Evolutionary conservation across 371 early-diverging fungal species (phyloP).

Genomic region (Zancudomyces culisetae): DNA sequence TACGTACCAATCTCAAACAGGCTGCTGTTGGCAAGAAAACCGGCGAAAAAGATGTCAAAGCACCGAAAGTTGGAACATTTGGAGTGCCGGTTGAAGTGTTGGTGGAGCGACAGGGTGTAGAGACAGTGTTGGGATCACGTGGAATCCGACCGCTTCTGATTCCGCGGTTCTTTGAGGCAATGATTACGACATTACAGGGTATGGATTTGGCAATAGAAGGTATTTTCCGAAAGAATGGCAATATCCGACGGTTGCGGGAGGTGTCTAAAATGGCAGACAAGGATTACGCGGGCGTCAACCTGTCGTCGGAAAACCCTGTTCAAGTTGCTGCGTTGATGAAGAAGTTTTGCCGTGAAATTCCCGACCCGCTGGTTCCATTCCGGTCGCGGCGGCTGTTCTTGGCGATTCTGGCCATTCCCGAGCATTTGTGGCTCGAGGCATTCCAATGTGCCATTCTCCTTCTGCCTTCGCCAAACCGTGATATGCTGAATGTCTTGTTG

Average conservation of each 20-base stretch:
- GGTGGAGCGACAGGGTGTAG: slow-evolving; percentile 63
- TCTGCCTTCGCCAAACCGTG: slow-evolving; percentile 76
- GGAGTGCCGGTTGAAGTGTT: slow-evolving; percentile 76
- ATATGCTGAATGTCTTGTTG: slow-evolving; percentile 71
- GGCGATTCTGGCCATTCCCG: slow-evolving; percentile 19
- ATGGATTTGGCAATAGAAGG: slow-evolving; percentile 86
- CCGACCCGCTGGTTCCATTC: slow-evolving; percentile 84
- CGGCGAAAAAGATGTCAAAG: slow-evolving; percentile 14
- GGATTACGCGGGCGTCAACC: slow-evolving; percentile 40
- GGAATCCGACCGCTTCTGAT: slow-evolving; percentile 49
- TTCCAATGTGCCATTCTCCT: slow-evolving; percentile 63
- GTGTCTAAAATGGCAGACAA: slow-evolving; percentile 51
- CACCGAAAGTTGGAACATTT: slow-evolving; percentile 51
- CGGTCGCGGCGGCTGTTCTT: slow-evolving; percentile 64
- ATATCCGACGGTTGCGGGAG: slow-evolving; percentile 67
- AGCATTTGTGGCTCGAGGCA: slow-evolving; percentile 18
- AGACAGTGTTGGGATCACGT: slow-evolving; percentile 59
- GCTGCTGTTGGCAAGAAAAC: slow-evolving; percentile 7
- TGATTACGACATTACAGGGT: slow-evolving; percentile 48
- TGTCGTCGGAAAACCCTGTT: slow-evolving; percentile 56
- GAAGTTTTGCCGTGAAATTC: slow-evolving; percentile 82
- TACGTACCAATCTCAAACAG: slow-evolving; percentile 25
- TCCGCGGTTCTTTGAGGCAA: slow-evolving; percentile 68
- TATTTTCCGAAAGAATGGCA: slow-evolving; percentile 93
- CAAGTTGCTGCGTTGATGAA: slow-evolving; percentile 88